These are phyloP conservation scores for Xylariaceae sp. DNA, from an alignment of 2,329 filamentous ascomycete species.

Conservation along the genomic window DNA sequence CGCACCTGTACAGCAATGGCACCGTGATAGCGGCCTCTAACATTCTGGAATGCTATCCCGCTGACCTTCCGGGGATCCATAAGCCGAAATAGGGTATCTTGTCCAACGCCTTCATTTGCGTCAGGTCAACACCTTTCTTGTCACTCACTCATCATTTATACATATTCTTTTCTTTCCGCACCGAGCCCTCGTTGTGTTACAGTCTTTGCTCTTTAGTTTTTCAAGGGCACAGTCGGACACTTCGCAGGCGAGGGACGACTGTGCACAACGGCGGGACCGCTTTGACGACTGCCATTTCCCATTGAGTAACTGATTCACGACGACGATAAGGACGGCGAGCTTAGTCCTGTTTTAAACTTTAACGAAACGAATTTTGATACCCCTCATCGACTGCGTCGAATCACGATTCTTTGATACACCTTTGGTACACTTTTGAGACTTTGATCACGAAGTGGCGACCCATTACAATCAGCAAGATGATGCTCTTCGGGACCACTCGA, in stretches of 20 bases:
- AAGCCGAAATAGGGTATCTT: constrained; percentile 24
- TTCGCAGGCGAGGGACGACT: constrained; percentile 58
- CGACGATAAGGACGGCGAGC: constrained; percentile 30
- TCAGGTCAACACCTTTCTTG: constrained; percentile 25
- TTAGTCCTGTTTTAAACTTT: constrained; percentile 30
- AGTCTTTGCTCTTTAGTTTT: constrained; percentile 29
- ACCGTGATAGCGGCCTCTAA: constrained; percentile 26
- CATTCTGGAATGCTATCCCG: constrained; percentile 30
- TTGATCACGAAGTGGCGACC: constrained; percentile 4
- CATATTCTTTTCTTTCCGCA: constrained; percentile 20
- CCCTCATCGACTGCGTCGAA: constrained; percentile 31
- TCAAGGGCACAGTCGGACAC: constrained; percentile 48
- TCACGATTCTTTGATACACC: constrained; percentile 19
- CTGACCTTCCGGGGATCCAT: constrained; percentile 27
- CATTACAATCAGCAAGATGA: constrained; percentile 57
- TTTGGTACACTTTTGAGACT: constrained; percentile 6
- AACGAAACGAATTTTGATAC: constrained; percentile 30
- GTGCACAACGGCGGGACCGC: constrained; percentile 51
- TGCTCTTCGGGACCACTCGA: constrained; percentile 62
- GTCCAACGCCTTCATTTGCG: constrained; percentile 22
- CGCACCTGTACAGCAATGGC: constrained; percentile 27
- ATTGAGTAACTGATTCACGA: constrained; percentile 28
- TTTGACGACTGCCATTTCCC: constrained; percentile 28
- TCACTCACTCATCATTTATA: constrained; percentile 29
- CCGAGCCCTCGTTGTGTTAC: constrained; percentile 18